A percentile compares a stretch with the other conserved stretches of the same genome.
phyloP scores from a whole-genome alignment of 2,329 filamentous ascomycete species.

The Aspergillus nomiae region DNA sequence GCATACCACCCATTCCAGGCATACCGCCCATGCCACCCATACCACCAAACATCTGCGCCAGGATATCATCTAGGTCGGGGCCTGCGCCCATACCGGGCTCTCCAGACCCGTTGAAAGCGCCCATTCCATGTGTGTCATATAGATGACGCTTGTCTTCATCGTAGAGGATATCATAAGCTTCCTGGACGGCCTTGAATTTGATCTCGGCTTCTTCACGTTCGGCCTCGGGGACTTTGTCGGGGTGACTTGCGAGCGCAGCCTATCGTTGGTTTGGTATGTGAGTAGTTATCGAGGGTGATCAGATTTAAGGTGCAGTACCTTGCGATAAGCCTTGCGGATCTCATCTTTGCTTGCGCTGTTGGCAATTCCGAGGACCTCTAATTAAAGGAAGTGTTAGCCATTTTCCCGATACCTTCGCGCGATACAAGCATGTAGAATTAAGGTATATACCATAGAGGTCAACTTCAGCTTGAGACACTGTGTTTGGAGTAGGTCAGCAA shows the following conservation, averaged over 20 bases:
- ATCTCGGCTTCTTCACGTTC: conserved; percentile 82
- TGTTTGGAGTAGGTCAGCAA: conserved; percentile 21
- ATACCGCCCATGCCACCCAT: conserved; percentile 56
- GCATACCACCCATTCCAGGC: conserved; percentile 44
- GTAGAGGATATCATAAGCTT: conserved; percentile 96
- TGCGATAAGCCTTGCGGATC: conserved; percentile 95
- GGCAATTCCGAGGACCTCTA: conserved; percentile 78
- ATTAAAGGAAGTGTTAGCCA: conserved; percentile 11
- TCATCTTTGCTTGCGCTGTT: conserved; percentile 73
- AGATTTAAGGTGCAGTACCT: conserved; percentile 56
- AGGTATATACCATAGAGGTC: conserved; percentile 62
- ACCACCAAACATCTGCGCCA: conserved; percentile 83
- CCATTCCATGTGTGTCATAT: conserved; percentile 95
- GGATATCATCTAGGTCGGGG: conserved; percentile 83
- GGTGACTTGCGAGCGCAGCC: conserved; percentile 86
- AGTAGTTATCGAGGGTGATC: neutral
- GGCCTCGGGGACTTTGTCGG: conserved; percentile 90
- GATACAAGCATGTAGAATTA: neutral
- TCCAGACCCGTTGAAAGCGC: conserved; percentile 81
- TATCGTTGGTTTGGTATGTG: conserved; percentile 36
- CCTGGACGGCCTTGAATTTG: conserved; percentile 88
- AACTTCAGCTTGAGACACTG: conserved; percentile 44
- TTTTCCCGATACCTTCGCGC: neutral
- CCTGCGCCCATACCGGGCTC: conserved; percentile 64
- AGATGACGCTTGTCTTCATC: conserved; percentile 91